Evolutionary conservation across 1,139 yeast species (phyloP).

Genomic region (Yarrowia galli): DNA sequence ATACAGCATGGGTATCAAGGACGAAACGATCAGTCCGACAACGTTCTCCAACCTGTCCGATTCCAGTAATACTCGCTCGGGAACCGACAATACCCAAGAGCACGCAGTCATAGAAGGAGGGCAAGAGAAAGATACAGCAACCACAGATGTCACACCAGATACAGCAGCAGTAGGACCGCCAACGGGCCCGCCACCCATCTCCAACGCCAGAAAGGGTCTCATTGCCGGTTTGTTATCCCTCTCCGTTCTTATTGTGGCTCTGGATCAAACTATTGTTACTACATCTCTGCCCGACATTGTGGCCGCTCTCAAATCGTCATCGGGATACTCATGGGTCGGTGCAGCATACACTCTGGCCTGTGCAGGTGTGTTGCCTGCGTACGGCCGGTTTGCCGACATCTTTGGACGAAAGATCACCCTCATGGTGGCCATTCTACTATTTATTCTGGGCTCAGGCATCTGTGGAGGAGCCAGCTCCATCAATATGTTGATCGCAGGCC

Average conservation of each 20-base stretch:
- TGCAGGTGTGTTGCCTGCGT: constrained; percentile 64
- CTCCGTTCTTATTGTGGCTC: constrained; percentile 45
- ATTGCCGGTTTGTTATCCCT: constrained; percentile 42
- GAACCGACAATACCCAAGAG: constrained; percentile 4
- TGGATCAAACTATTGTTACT: constrained; percentile 46
- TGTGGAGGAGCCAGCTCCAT: constrained; percentile 61
- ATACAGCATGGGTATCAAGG: constrained; percentile 3
- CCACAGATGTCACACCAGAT: constrained; percentile 2
- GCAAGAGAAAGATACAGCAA: not conserved
- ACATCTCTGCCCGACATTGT: constrained; percentile 47
- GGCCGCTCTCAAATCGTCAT: constrained; percentile 44
- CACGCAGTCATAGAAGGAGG: not conserved
- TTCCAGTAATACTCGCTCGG: constrained; percentile 6
- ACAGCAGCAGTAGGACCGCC: constrained; percentile 8
- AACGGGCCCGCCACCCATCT: constrained; percentile 21
- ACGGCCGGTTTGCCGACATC: constrained; percentile 69
- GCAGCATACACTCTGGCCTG: constrained; percentile 55
- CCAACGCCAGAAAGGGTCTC: constrained; percentile 36
- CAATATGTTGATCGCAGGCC: constrained; percentile 68
- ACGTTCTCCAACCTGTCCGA: constrained; percentile 14
- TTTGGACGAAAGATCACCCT: constrained; percentile 65
- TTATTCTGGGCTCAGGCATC: constrained; percentile 67
- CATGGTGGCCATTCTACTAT: constrained; percentile 59
- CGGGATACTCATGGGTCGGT: constrained; percentile 47
- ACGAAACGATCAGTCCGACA: constrained; percentile 12